These are phyloP conservation scores for Brassica incana DNA, from an alignment of 345 rosid genomes.

Conservation along the genomic window DNA sequence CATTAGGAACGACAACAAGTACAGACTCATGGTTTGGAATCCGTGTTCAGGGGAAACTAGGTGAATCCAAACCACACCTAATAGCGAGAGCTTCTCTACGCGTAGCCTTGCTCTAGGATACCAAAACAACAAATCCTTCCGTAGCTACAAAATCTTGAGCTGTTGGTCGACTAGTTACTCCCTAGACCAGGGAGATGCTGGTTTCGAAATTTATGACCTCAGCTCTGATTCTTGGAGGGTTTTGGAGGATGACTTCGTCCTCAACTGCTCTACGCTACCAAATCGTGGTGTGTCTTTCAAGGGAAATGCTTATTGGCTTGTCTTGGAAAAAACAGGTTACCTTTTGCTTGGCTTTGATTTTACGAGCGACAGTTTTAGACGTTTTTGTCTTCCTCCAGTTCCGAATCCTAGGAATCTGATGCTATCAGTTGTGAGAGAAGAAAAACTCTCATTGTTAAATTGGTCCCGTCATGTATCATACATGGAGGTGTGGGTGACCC, in stretches of 20 bases:
- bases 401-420: not conserved
- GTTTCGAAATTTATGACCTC: not conserved
- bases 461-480: not conserved
- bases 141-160: not conserved
- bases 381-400: not conserved
- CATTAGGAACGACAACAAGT: not conserved
- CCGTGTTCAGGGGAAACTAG: not conserved
- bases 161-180: not conserved
- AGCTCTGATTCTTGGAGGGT: not conserved
- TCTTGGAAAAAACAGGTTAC: not conserved
- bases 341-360: not conserved
- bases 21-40: not conserved
- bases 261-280: not conserved
- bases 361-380: not conserved
- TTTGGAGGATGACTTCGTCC: not conserved
- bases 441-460: not conserved
- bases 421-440: not conserved
- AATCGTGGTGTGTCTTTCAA: not conserved
- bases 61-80: not conserved
- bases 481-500: not conserved
- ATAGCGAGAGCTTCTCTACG: too few relatives aligned
- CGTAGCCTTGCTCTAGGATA: not conserved
- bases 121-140: not conserved
- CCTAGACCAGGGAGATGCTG: not conserved
- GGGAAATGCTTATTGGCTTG: not conserved